Evolutionary conservation across 305 asterid genomes (phyloP).

Genomic region (Rubia peregrina): DNA sequence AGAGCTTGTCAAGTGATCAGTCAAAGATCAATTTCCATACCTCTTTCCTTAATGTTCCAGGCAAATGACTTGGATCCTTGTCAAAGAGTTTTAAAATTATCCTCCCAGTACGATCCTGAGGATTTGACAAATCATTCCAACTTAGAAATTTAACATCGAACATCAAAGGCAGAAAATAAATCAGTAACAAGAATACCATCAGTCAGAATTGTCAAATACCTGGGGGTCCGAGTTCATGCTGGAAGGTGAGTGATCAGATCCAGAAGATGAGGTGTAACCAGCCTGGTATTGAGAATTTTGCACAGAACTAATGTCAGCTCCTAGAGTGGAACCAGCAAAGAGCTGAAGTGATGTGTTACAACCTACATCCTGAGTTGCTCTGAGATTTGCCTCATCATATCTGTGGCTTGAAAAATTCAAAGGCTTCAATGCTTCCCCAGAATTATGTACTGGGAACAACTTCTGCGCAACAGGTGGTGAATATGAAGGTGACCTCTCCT

Average conservation of each 20-base stretch:
- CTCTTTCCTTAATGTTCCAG: constrained; percentile 63
- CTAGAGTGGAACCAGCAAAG: constrained; percentile 43
- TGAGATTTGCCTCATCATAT: constrained; percentile 29
- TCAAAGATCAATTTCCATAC: constrained; percentile 28
- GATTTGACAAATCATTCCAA: constrained; percentile 3
- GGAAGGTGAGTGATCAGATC: constrained; percentile 74
- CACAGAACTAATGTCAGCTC: constrained; percentile 39
- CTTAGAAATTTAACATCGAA: constrained; percentile 6
- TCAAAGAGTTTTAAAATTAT: constrained; percentile 77
- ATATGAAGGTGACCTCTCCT: constrained; percentile 54
- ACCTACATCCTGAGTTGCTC: constrained; percentile 29
- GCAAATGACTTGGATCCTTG: constrained; percentile 87
- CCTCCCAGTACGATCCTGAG: constrained; percentile 75
- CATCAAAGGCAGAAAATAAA: background rate
- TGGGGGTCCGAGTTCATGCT: constrained; percentile 57
- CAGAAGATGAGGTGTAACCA: constrained; percentile 71
- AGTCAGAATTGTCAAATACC: constrained; percentile 30
- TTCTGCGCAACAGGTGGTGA: constrained; percentile 62
- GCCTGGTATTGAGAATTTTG: constrained; percentile 53
- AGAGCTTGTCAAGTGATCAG: constrained; percentile 7
- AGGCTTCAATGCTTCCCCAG: constrained; percentile 39
- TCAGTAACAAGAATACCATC: background rate
- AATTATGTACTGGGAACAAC: constrained; percentile 54
- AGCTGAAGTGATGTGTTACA: constrained; percentile 64
- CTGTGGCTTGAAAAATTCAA: constrained; percentile 30